These are phyloP conservation scores for Dactylonectria macrodidyma DNA, from an alignment of 2,329 filamentous ascomycete genomes.

Conservation along the genomic window DNA sequence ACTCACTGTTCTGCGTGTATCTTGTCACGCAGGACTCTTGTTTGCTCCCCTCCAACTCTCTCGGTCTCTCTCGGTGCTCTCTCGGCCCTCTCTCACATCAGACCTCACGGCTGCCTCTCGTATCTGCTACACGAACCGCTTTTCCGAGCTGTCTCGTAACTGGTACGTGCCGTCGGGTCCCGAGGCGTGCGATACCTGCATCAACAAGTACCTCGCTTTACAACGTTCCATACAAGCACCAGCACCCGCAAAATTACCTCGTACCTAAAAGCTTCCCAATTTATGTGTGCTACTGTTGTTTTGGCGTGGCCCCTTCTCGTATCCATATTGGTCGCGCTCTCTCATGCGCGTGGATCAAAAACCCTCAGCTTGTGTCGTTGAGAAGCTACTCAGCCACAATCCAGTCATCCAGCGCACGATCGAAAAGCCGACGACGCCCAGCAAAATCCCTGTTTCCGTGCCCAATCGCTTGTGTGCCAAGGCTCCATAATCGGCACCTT, in stretches of 20 bases:
- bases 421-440: not conserved
- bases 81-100: not conserved
- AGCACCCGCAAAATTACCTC: not conserved
- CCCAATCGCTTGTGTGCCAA: not conserved
- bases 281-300: not conserved
- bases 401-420: not conserved
- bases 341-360: not conserved
- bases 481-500: not conserved
- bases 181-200: conserved; percentile 4
- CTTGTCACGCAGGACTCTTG: not conserved
- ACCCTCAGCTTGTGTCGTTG: not conserved
- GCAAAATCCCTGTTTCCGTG: not conserved
- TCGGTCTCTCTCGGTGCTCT: not conserved
- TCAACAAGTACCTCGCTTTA: not conserved
- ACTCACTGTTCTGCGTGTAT: not conserved
- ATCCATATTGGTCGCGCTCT: not conserved
- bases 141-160: not conserved
- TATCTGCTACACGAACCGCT: not conserved
- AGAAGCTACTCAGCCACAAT: conserved; percentile 3
- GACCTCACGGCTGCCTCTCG: not conserved
- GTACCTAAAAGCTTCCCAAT: not conserved
- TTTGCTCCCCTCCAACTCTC: not conserved
- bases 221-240: not conserved
- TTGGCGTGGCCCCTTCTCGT: conserved; percentile 2
- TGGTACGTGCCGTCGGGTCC: not conserved